Evolutionary conservation across 2,329 filamentous ascomycete species (phyloP), one percentile per base, ranked within the genome.

Genomic region (Paecilomyces niveus): DNA sequence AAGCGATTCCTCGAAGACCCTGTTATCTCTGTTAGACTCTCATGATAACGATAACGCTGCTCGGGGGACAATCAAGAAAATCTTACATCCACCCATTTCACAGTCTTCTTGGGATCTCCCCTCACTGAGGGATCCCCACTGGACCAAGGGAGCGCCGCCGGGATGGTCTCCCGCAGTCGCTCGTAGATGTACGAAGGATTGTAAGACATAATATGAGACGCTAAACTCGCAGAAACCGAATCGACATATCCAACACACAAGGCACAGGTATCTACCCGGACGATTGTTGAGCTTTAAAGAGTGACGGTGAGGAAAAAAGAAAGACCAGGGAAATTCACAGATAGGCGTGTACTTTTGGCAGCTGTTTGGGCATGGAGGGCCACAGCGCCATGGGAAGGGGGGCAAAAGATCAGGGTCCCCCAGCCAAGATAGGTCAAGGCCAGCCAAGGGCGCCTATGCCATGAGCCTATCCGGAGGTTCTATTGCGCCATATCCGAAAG

Each of bases 41-140:
- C 22, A 54, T 55, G 53, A 9, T 53, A 5, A 35, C 11, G 15
- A 9, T 53, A 5, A 35, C 11, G 15, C 4, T 35, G 35, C 22
- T 22, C 22, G 22, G 22, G 22, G 22, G 22, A 52, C 58, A 53
- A 33, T 78, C 81, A 70, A 35, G 13, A 39, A 22, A 29, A 2
- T 29, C 26, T 29, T 74, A 84, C 82, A 76, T 84, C 82, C 49
- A 84, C 81, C 82, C 82, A 84, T 74, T 84, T 84, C 22, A 85
- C 81, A 61, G 69, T 71, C 59, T 72, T 73, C 53, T 64, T 65
- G 2, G 71, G 68, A 55, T 73, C 70, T 6, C 71, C 71, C 60
- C 68, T 71, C 31, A 65, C 64, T 24, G 61, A 62, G 8, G 67
- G 53, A 49, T 67, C 61, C 31, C 64, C 61, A 45, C 61, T 59